phyloP scores from a whole-genome alignment of 352 stramenopile genomes.

The Globisporangium nunn region DNA sequence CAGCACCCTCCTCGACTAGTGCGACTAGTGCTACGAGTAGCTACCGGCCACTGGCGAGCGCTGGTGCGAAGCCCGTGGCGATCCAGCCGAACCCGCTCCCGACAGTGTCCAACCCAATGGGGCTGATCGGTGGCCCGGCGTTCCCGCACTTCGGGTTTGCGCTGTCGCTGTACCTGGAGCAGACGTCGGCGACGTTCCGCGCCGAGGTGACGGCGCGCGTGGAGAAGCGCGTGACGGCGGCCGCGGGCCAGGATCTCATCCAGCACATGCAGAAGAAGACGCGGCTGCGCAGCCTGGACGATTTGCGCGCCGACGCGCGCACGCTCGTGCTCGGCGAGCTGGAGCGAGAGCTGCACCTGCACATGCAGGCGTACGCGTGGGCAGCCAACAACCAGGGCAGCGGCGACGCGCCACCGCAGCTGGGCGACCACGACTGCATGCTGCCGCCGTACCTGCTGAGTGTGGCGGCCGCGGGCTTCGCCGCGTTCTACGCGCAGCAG shows the following conservation, averaged over 20 bases:
- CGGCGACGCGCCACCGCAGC: slow-evolving; percentile 3
- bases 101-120: slow-evolving; percentile 65
- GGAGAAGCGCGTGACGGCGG: slow-evolving; percentile 71
- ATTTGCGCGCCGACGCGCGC: slow-evolving; percentile 57
- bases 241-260: slow-evolving; percentile 62
- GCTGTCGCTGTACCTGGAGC: slow-evolving; percentile 66
- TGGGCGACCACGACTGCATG: slow-evolving; percentile 10
- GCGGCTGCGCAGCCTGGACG: slow-evolving; percentile 57
- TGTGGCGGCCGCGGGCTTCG: slow-evolving; percentile 48
- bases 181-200: slow-evolving; percentile 59
- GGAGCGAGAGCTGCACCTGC: slow-evolving; percentile 61
- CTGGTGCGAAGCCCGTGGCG: slow-evolving; percentile 41
- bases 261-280: slow-evolving; percentile 86
- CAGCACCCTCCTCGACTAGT: slow-evolving; percentile 2
- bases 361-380: slow-evolving; percentile 71
- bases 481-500: slow-evolving; percentile 51
- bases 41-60: slow-evolving; percentile 4
- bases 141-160: slow-evolving; percentile 61
- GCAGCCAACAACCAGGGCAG: slow-evolving; percentile 19
- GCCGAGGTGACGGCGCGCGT: slow-evolving; percentile 61
- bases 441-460: slow-evolving; percentile 54
- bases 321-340: slow-evolving; percentile 58
- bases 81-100: slow-evolving; percentile 76
- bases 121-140: slow-evolving; percentile 31
- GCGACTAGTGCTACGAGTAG: slow-evolving; percentile 3